phyloP scores from a whole-genome alignment of 495 filamentous ascomycete species.

The Aspergillus coremiiformis region DNA sequence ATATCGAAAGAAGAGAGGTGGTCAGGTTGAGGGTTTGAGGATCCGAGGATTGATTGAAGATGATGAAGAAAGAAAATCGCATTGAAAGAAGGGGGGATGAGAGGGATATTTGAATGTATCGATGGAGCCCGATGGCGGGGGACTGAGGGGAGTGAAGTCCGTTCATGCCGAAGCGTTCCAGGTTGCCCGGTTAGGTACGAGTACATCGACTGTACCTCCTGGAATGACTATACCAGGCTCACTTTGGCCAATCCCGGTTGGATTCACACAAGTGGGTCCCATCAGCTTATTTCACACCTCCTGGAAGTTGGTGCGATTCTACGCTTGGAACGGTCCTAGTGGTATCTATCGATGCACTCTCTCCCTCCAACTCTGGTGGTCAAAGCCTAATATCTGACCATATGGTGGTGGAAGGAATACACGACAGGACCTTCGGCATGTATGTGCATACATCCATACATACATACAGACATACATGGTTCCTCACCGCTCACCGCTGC shows the following conservation, averaged over 20 bases:
- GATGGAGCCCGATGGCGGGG: not conserved
- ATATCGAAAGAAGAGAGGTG: not conserved
- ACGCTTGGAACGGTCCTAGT: no score
- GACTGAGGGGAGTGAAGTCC: not conserved
- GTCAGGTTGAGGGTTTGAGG: no score
- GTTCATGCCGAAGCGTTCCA: not conserved
- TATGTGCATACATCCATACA: no score
- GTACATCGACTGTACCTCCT: not conserved
- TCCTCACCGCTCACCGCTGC: no score
- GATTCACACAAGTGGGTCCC: not conserved
- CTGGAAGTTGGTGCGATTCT: not conserved
- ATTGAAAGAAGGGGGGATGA: not conserved
- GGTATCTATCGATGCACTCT: no score
- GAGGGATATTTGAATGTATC: conserved; percentile 5
- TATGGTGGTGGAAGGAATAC: no score
- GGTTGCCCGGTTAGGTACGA: not conserved
- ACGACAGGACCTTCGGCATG: no score
- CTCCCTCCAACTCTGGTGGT: no score
- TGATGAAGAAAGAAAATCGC: conserved; percentile 8
- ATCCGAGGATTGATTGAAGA: not conserved
- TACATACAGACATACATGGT: no score
- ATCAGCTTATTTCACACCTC: not conserved
- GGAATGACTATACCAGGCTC: not conserved
- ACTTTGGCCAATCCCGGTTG: not conserved
- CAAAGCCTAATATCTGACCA: no score